Evolutionary conservation across 768 basidiomycete genomes (phyloP), one percentile per base, ranked within the genome.

Genomic region (Agrocybe praecox): DNA sequence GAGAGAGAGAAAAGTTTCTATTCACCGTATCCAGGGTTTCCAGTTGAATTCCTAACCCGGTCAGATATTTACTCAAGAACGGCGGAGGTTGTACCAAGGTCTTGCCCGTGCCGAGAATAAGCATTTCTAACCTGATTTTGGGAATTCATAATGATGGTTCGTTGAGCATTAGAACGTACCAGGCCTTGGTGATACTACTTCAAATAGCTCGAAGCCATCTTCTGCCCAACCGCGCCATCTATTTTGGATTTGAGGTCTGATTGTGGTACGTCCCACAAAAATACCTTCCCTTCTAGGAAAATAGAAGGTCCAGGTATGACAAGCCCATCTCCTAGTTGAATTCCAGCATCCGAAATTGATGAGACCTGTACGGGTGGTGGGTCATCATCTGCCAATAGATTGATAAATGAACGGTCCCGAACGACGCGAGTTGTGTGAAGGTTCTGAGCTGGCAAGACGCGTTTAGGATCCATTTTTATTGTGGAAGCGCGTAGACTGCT

Each of bases 21-120:
- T 83, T 52, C 60, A 92, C 92, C 42, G 92, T 91, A 69, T 92
- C 90, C 85, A 96, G 93, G 18, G 93, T 80, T 63, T 98, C 96
- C 48, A 94, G 73, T 65, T 93, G 92, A 50, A 97, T 90, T 15
- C 96, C 96, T 45, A 93, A 68, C 44, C 80, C 74, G 58, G 79
- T 89, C 36, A 98, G 67, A 70, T 92, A 83, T 43, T 82, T 76
- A 33, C 88, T 79, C 14, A 98, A 66, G 26, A 71, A 70, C 2
- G 83, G 78, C 8, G 96, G 95, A 1, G 90, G 85, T 50, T 88
- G 87, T 5, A 86, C 73, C 19, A 89, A 80, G 6, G 78, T 80
- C 60, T 78, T 80, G 0, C 96, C 96, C 0, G 96, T 97, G 0
- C 96, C 96, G 14, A 99, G 76, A 1, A 98, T 70, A 26, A 98